A percentile compares a stretch with the other conserved stretches of the same genome.
These are phyloP conservation scores for Starmerella bacillaris DNA, from an alignment of 805 yeast genomes.

Conservation along the genomic window DNA sequence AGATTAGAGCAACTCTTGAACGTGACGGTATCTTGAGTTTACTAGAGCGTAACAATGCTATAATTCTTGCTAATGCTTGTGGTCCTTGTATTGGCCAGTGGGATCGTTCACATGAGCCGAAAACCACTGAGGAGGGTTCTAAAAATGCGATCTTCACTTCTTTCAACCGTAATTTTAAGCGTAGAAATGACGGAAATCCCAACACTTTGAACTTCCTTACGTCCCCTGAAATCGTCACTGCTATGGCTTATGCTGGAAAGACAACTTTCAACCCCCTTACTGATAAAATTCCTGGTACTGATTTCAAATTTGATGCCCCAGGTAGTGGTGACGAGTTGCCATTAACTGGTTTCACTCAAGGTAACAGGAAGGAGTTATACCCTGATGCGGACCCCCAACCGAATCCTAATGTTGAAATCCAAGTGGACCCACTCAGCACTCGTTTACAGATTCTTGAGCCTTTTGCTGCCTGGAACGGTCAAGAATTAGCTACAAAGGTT, in stretches of 20 bases:
- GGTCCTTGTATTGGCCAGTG: constrained; percentile 99
- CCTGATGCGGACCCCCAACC: constrained; percentile 55
- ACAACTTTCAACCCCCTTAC: constrained; percentile 80
- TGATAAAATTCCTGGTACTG: constrained; percentile 48
- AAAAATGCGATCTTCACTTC: constrained; percentile 87
- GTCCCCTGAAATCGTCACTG: constrained; percentile 96
- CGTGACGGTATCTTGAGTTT: constrained; percentile 78
- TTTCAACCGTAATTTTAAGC: constrained; percentile 92
- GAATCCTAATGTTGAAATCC: constrained; percentile 38
- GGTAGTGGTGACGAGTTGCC: constrained; percentile 67
- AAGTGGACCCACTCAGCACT: constrained; percentile 74
- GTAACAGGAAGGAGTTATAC: constrained; percentile 50
- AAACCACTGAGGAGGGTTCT: no score
- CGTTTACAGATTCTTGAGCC: constrained; percentile 85
- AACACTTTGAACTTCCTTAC: constrained; percentile 93
- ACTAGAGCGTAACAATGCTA: constrained; percentile 75
- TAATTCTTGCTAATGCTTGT: constrained; percentile 91
- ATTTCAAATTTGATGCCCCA: constrained; percentile 58
- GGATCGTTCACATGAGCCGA: constrained; percentile 55
- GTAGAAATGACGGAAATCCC: constrained; percentile 97
- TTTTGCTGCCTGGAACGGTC: constrained; percentile 68
- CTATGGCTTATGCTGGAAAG: constrained; percentile 88
- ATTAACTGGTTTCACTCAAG: constrained; percentile 51
- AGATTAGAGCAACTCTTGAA: constrained; percentile 89
- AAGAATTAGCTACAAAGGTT: constrained; percentile 61